Conservation (phyloP, 148 eudicot species). For the Salicornia ramosissima region DNA sequence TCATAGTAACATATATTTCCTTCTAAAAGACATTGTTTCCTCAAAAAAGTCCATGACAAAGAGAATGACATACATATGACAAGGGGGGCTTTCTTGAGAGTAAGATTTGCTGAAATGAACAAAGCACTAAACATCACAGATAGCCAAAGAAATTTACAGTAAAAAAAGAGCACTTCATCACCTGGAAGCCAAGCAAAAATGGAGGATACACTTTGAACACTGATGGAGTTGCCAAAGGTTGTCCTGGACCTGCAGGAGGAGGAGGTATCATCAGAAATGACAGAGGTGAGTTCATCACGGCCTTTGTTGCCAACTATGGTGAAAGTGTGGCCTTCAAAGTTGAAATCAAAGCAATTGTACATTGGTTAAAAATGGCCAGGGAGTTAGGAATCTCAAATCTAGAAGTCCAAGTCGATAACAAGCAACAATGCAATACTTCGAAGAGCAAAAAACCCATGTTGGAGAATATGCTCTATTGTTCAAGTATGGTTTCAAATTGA, state of each 20-base stretch:
- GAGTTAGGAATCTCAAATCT: not conserved
- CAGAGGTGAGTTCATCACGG: not conserved
- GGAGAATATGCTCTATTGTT: too few species aligned
- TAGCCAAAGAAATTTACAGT: not conserved
- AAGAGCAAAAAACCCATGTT: too few species aligned
- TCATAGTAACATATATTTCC: too few species aligned
- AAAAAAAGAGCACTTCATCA: not conserved
- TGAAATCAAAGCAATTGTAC: not conserved
- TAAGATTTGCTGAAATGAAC: not conserved
- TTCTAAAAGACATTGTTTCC: too few species aligned
- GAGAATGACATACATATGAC: not conserved
- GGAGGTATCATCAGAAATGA: not conserved
- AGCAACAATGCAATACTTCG: not conserved
- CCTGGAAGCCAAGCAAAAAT: not conserved
- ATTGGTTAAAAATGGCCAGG: not conserved
- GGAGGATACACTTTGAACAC: too few species aligned
- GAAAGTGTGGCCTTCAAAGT: not conserved
- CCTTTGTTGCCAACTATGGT: not conserved
- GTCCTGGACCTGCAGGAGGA: not conserved
- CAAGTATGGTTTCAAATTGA: too few species aligned
- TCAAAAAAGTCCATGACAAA: too few species aligned
- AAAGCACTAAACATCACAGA: too few species aligned
- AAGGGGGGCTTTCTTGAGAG: not conserved
- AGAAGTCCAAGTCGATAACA: not conserved
- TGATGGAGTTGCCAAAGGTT: not conserved